Evolutionary conservation across 2,329 filamentous ascomycete genomes (phyloP), one percentile per base, ranked within the genome.

Genomic region (Penicillium sp.): DNA sequence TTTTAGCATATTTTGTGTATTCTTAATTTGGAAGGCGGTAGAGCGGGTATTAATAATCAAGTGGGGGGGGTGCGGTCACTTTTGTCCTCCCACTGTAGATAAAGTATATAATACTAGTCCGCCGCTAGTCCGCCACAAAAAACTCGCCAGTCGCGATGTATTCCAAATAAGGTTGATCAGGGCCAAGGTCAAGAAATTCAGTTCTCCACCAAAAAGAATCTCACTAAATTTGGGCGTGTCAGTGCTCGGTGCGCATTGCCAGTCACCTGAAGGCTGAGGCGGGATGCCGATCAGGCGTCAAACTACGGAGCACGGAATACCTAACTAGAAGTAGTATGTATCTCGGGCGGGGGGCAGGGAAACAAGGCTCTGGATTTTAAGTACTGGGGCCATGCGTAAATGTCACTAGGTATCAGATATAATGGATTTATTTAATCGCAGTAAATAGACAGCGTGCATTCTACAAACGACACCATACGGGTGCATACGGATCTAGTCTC

Each of bases 161-260:
- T 51, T 51, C 35, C 49, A 52, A 43, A 43, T 43, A 52, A 52
- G 33, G 49, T 43, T 52, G 16, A 4, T 11, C 30, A 14, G 30
- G 5, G 30, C n/a, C n/a, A n/a, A n/a, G 30, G 14, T 5, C 35
- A 40, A 40, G 35, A 20, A 20, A 40, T n/a, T n/a, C n/a, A 5
- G 16, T 40, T 18, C 16, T 18, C 35, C 4, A 16, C 35, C 5
- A 14, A 14, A 9, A 9, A 14, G 5, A 14, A 14, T 9, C n/a
- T n/a, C n/a, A n/a, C n/a, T 9, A 20, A 18, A 8, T 26, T 23
- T 30, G 49, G 23, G 23, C 38, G 23, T 5, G 14, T 38, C 48
- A 23, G 23, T 50, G 23, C 11, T 24, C 20, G 5, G n/a, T 3
- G 9, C n/a, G 18, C 21, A 18, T 14, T 46, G 43, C 43, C 20